Conservation (phyloP, 1,284 basidiomycete genomes). For the Afroboletus lepidellus region DNA sequence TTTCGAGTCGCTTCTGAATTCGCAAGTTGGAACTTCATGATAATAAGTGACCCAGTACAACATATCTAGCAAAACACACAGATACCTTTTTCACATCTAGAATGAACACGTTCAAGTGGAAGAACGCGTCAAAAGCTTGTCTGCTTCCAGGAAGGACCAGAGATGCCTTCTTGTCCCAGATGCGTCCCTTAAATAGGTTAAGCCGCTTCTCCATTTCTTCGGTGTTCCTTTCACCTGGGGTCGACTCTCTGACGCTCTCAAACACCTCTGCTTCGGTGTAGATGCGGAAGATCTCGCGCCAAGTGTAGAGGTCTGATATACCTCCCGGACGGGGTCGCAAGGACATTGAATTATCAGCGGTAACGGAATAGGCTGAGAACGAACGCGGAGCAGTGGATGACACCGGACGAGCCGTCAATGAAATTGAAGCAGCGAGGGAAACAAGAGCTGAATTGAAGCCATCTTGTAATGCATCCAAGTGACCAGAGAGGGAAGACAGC, state of each 20-base stretch:
- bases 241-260: slow-evolving; percentile 72
- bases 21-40: slow-evolving; percentile 69
- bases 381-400: slow-evolving; percentile 40
- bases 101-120: slow-evolving; percentile 80
- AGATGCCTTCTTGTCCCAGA: slow-evolving; percentile 56
- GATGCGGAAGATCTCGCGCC: slow-evolving; percentile 88
- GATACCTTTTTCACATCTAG: slow-evolving; percentile 81
- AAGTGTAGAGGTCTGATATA: slow-evolving; percentile 81
- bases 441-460: slow-evolving; percentile 66
- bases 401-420: slow-evolving; percentile 58
- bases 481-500: slow-evolving; percentile 65
- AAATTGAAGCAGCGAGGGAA: slow-evolving; percentile 60
- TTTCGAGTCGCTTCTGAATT: slow-evolving; percentile 89
- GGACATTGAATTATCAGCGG: slow-evolving; percentile 41
- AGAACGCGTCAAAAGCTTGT: slow-evolving; percentile 74
- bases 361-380: slow-evolving; percentile 49
- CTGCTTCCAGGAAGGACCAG: slow-evolving; percentile 65
- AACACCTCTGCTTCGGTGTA: slow-evolving; percentile 91
- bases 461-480: slow-evolving; percentile 61
- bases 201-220: slow-evolving; percentile 77
- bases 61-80: neutral
- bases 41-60: neutral
- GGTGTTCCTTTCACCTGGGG: slow-evolving; percentile 71
- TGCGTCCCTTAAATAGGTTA: slow-evolving; percentile 64
- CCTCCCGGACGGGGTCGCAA: slow-evolving; percentile 23